Percentiles rank a stretch among this genome's conserved stretches.
phyloP scores from a whole-genome alignment of 208 protist species.

The Kentomonas sorsogonicus region DNA sequence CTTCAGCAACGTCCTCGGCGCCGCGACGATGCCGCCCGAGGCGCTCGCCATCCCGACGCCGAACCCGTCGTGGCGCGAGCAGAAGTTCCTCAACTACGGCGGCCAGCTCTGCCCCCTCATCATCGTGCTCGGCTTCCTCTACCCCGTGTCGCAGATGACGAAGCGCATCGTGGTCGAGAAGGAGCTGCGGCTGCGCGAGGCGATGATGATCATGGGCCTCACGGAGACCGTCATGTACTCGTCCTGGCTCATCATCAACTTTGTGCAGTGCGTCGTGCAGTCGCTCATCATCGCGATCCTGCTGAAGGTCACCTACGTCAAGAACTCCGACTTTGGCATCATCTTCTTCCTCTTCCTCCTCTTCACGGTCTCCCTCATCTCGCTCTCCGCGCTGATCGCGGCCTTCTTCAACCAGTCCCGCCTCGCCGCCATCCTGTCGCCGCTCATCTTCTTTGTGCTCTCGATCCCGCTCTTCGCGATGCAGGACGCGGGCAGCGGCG shows the following conservation, averaged over 20 bases:
- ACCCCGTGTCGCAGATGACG: slow-evolving; percentile 69
- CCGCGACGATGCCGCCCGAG: not conserved
- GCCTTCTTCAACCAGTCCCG: slow-evolving; percentile 74
- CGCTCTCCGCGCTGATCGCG: slow-evolving; percentile 50
- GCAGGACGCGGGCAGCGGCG: slow-evolving; percentile 18
- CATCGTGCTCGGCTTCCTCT: slow-evolving; percentile 69
- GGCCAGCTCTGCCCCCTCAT: slow-evolving; percentile 54
- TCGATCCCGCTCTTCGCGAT: slow-evolving; percentile 59
- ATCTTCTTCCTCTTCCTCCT: slow-evolving; percentile 63
- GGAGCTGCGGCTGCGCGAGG: slow-evolving; percentile 74
- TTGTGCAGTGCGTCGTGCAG: slow-evolving; percentile 43
- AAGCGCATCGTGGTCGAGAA: slow-evolving; percentile 83
- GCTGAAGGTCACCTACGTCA: slow-evolving; percentile 43
- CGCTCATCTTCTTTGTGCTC: slow-evolving; percentile 65
- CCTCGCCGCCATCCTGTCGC: slow-evolving; percentile 52
- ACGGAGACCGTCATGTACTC: slow-evolving; percentile 50
- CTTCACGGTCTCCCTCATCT: slow-evolving; percentile 38
- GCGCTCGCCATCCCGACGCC: slow-evolving; percentile 33
- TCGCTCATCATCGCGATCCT: slow-evolving; percentile 53
- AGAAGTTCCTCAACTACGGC: slow-evolving; percentile 29
- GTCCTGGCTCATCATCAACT: slow-evolving; percentile 52
- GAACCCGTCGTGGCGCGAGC: slow-evolving; percentile 21
- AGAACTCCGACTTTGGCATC: slow-evolving; percentile 19
- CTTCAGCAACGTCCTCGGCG: slow-evolving; percentile 12
- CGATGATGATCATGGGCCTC: slow-evolving; percentile 85